Evolutionary conservation across 805 yeast genomes (phyloP), one percentile per base, ranked within the genome.

Genomic region (Suhomyces pyralidae): DNA sequence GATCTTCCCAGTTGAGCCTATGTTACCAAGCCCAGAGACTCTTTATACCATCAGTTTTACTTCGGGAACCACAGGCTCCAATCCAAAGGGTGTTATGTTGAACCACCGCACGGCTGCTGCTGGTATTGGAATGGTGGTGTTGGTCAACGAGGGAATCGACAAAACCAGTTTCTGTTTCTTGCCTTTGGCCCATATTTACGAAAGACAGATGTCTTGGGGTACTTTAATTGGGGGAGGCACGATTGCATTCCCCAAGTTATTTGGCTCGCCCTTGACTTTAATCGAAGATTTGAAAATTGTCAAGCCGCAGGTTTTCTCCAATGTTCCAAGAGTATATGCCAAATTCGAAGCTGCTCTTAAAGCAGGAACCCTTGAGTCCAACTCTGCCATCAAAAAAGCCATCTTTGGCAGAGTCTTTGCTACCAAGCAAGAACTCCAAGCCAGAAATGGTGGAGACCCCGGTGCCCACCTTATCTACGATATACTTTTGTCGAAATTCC

Each of bases 151-250:
- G 8, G 26, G 34, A 20, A 34, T 15, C 19, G 7, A 10, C 14
- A 47, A 46, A 20, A 59, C 59, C 12, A n/a, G 32, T 15, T 64
- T 58, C 46, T 48, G 58, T 19, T 71, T 69, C 56, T 62, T 72
- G 52, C 77, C 77, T 0, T 63, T 72, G 55, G 73, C 77, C 12
- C 77, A 72, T 53, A 69, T 72, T 19, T 72, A 59, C 53, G 73
- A 72, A 54, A 58, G 77, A 36, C 67, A 63, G 54, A 50, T 61
- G 14, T 46, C 62, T 22, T 64, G 63, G 5, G 57, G 56, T 50
- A 63, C 58, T 14, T 51, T 67, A 19, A 8, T 56, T 3, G 48
- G 56, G n/a, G 76, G 74, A 20, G 61, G 60, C n/a, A 56, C 56
- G 53, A 43, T 58, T 15, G 67, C 64, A 6, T 66, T 62, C 55